These are phyloP conservation scores for Vigna reflexopilosa DNA, from an alignment of 306 rosid species.

Conservation along the genomic window DNA sequence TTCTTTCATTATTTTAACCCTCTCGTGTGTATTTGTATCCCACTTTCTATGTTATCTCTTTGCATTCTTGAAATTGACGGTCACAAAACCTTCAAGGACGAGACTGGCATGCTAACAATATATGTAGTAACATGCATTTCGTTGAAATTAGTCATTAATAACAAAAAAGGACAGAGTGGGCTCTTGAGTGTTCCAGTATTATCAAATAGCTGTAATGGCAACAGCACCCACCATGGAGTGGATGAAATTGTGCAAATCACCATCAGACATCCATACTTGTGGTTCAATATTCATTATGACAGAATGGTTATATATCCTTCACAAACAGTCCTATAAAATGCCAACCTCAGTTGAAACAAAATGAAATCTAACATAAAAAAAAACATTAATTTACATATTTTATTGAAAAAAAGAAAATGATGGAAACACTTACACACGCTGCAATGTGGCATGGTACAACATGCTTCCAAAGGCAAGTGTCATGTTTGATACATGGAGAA, in stretches of 20 bases:
- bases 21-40: background rate
- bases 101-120: background rate
- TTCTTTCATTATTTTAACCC: background rate
- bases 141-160: background rate
- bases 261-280: background rate
- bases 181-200: background rate
- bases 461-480: slow-evolving; percentile 90
- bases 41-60: slow-evolving; percentile 30
- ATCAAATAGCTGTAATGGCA: background rate
- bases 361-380: slow-evolving; percentile 17
- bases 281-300: slow-evolving; percentile 12
- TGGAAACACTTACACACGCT: slow-evolving; percentile 68
- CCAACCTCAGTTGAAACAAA: slow-evolving; percentile 10
- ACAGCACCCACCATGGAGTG: background rate
- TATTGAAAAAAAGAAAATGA: slow-evolving; percentile 7
- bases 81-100: background rate
- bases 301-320: slow-evolving; percentile 19
- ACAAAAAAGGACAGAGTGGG: background rate
- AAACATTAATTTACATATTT: slow-evolving; percentile 9
- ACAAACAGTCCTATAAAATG: slow-evolving; percentile 19
- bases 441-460: slow-evolving; percentile 90
- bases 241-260: slow-evolving; percentile 4
- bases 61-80: slow-evolving; percentile 6
- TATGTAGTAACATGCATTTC: background rate
- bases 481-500: slow-evolving; percentile 88